A percentile compares a stretch with the other conserved stretches of the same genome.
phyloP scores from a whole-genome alignment of 2,329 filamentous ascomycete species.

The Fusarium xyrophilum region DNA sequence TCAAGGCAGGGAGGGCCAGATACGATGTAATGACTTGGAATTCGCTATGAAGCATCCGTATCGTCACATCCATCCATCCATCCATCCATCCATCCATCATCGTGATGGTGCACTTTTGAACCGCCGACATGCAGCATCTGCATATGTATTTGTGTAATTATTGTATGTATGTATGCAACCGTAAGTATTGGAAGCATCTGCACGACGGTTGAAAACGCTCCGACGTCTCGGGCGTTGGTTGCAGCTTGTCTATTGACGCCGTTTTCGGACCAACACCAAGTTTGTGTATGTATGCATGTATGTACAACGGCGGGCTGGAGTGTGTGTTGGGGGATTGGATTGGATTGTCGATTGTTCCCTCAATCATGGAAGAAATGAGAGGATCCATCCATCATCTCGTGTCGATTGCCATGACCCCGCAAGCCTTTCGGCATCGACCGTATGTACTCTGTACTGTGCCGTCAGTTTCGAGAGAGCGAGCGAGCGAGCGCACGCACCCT shows the following conservation, averaged over 20 bases:
- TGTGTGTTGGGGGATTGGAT: neutral
- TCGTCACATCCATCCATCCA: neutral
- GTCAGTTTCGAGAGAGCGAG: conserved; percentile 22
- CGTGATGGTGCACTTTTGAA: neutral
- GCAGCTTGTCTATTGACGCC: neutral
- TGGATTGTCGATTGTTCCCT: conserved; percentile 2
- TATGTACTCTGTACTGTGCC: conserved; percentile 22
- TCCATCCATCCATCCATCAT: neutral
- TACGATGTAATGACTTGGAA: conserved; percentile 3
- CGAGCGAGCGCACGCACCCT: conserved; percentile 16
- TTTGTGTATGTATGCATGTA: neutral
- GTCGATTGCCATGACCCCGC: conserved; percentile 42
- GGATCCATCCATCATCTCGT: conserved; percentile 44
- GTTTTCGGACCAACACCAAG: conserved; percentile 11
- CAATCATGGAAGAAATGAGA: conserved; percentile 36
- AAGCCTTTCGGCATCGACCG: conserved; percentile 39
- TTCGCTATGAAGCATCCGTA: conserved; percentile 2
- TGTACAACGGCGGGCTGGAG: conserved; percentile 10
- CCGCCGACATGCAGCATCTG: conserved; percentile 1
- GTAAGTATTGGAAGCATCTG: conserved; percentile 9
- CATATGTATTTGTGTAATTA: neutral
- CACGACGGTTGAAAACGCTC: conserved; percentile 25
- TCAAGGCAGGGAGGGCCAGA: conserved; percentile 25
- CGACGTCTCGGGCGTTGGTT: conserved; percentile 1
- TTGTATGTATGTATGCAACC: conserved; percentile 1